Evolutionary conservation across 208 protist genomes (phyloP).

Genomic region (Crithidia acanthocephali): DNA sequence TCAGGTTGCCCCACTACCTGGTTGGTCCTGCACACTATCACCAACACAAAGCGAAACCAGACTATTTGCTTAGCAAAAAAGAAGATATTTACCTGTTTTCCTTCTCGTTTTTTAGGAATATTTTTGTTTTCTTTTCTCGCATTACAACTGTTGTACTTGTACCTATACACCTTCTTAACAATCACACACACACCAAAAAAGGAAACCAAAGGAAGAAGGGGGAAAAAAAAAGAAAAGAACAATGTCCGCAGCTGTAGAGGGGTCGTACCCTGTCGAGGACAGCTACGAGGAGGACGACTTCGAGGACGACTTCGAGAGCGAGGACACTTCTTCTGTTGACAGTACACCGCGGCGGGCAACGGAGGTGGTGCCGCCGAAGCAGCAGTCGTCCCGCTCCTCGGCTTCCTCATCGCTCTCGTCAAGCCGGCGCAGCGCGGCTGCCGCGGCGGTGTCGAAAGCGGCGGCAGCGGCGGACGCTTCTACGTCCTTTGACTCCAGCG

Average conservation of each 20-base stretch:
- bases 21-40: too few relatives aligned
- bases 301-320: conserved; percentile 52
- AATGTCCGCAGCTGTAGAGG: conserved; percentile 20
- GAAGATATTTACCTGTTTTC: too few relatives aligned
- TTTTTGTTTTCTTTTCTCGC: too few relatives aligned
- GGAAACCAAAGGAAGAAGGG: too few relatives aligned
- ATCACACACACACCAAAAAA: background rate
- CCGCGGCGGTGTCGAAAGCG: background rate
- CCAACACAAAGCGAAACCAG: too few relatives aligned
- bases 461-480: background rate
- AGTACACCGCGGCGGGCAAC: background rate
- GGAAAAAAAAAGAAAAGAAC: background rate
- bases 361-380: background rate
- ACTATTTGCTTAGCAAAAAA: too few relatives aligned
- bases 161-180: background rate
- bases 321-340: conserved; percentile 2
- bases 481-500: background rate
- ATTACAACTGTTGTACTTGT: too few relatives aligned
- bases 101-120: background rate
- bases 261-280: conserved; percentile 16
- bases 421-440: background rate
- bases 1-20: too few relatives aligned
- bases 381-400: background rate
- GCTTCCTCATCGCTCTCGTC: background rate
- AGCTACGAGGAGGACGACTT: conserved; percentile 44